Conservation (phyloP, 169 alveolate genomes). For the Eimeria falciformis region DNA sequence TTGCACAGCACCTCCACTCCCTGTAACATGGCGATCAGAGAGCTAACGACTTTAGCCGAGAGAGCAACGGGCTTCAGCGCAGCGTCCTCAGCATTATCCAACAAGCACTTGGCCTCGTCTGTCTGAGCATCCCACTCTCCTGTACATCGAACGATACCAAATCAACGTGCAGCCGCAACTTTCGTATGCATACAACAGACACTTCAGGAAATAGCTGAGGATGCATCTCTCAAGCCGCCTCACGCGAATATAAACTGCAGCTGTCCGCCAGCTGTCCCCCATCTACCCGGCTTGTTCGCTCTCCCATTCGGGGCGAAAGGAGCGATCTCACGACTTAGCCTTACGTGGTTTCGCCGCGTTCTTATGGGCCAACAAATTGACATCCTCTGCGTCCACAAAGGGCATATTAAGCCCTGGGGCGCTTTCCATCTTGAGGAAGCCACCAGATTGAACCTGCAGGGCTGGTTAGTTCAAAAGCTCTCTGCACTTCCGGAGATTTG, state of each 20-base stretch:
- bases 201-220: too few relatives aligned
- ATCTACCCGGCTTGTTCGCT: too few relatives aligned
- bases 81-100: neutral
- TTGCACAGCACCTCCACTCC: slow-evolving; percentile 91
- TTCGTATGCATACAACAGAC: too few relatives aligned
- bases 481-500: too few relatives aligned
- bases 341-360: neutral
- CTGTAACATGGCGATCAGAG: slow-evolving; percentile 86
- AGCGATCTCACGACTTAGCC: too few relatives aligned
- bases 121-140: neutral
- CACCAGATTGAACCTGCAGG: neutral
- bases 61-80: slow-evolving; percentile 30
- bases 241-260: too few relatives aligned
- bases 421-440: neutral
- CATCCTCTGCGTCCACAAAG: slow-evolving; percentile 23
- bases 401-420: slow-evolving; percentile 32
- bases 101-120: neutral
- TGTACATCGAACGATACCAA: neutral
- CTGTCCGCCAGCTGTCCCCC: too few relatives aligned
- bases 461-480: too few relatives aligned
- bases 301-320: too few relatives aligned
- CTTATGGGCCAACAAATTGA: neutral
- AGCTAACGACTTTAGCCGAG: slow-evolving; percentile 47
- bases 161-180: too few relatives aligned
- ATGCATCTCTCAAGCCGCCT: too few relatives aligned